Base-by-base conservation (phyloP, 2,329 filamentous ascomycete genomes). In the Aspergillus sp. region DNA sequence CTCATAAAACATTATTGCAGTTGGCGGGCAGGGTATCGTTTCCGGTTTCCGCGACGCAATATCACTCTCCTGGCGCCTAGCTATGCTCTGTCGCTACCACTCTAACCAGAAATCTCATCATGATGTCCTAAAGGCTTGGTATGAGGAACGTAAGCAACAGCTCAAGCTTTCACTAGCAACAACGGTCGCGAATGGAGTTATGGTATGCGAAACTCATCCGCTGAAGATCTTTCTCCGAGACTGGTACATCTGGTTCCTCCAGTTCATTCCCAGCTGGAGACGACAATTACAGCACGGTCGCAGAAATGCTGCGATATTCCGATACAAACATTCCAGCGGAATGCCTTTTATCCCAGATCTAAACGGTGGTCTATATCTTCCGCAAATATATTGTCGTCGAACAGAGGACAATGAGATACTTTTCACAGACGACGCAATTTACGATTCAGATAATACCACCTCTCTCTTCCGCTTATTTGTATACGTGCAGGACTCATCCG, bases 1-100 rank as follows among this genome's bases (percentile, higher is more conserved):
- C 25, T 25, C 25, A 25, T 25, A 25, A 25, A 25, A 8, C 2
- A 8, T 25, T 2, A 27, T 21, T 1, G 8, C 41, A 75, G 73
- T 80, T 59, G 77, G 75, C 1, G 78, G 77, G 1, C 77, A 79
- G 63, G 77, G 78, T 2, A 79, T 79, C 38, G 70, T 72, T 2
- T 77, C 73, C 2, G 78, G 78, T 2, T 75, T 80, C 54, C 71
- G 77, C 19, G 77, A 79, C 57, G 76, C 76, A 1, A 60, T 68
- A 8, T 66, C 69, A 1, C 64, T 80, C 3, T 70, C 76, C 11
- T 79, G 76, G 77, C 70, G 77, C 7, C 67, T 78, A 2, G 66
- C 68, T 7, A 52, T 75, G 1, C 68, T 75, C 15, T 68, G 67
- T 57, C 64, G 60, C 23, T 53, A 63, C 8, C 55, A 62, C 8